phyloP scores from a whole-genome alignment of 2,329 filamentous ascomycete genomes.

The Xylogone sp. region DNA sequence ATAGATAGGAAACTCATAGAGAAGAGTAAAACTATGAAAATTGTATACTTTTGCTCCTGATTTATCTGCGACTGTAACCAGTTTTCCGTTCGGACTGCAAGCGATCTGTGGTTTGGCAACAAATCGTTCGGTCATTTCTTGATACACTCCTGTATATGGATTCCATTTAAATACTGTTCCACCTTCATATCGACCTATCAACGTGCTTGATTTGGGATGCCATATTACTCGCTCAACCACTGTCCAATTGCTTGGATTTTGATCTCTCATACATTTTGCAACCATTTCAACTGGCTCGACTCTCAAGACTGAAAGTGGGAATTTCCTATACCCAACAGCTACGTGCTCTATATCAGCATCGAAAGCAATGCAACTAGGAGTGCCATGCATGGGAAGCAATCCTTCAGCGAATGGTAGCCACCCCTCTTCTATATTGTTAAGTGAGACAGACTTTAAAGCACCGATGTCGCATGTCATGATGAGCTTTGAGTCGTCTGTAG shows the following conservation, averaged over 20 bases:
- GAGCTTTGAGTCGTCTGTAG: not conserved
- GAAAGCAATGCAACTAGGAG: slow-evolving; percentile 8
- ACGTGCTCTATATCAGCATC: slow-evolving; percentile 7
- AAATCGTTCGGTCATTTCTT: slow-evolving; percentile 2
- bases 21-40: slow-evolving; percentile 4
- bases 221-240: slow-evolving; percentile 3
- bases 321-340: slow-evolving; percentile 9
- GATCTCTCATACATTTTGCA: not conserved
- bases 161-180: slow-evolving; percentile 9
- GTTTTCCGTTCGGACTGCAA: slow-evolving; percentile 11
- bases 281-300: not conserved
- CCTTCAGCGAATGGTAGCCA: no score
- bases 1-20: slow-evolving; percentile 7
- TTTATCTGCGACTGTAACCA: slow-evolving; percentile 14
- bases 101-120: slow-evolving; percentile 5
- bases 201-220: slow-evolving; percentile 5
- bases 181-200: slow-evolving; percentile 7
- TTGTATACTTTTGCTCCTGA: slow-evolving; percentile 16
- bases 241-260: not conserved
- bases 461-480: not conserved
- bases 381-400: no score
- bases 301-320: slow-evolving; percentile 10
- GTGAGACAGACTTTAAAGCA: not conserved
- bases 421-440: no score
- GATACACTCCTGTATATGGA: slow-evolving; percentile 3